phyloP scores from a whole-genome alignment of 148 eudicot genomes.

The Amaranthus cruentus region DNA sequence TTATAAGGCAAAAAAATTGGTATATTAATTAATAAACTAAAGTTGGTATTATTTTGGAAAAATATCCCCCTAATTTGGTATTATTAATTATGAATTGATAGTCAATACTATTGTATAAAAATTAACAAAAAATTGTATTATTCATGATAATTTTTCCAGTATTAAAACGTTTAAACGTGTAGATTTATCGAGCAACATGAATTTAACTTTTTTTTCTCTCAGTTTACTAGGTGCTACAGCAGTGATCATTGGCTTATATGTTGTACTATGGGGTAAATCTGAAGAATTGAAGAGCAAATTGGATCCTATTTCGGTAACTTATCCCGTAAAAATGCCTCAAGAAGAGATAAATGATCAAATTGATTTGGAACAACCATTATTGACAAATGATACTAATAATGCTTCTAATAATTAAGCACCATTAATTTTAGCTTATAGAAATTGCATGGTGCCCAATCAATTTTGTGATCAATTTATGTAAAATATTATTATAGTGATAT shows the following conservation, averaged over 20 bases:
- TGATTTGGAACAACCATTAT: constrained; percentile 28
- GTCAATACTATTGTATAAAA: too few relatives aligned
- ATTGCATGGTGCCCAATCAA: background rate
- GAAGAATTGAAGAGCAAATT: constrained; percentile 14
- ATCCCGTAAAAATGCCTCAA: background rate
- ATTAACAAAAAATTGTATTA: too few relatives aligned
- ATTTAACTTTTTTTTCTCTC: constrained; percentile 1
- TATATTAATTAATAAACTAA: too few relatives aligned
- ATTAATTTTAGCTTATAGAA: background rate
- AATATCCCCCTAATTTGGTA: too few relatives aligned
- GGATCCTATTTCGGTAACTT: background rate
- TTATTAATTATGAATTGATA: too few relatives aligned
- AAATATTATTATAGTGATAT: background rate
- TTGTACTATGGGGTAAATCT: constrained; percentile 68
- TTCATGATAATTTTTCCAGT: too few relatives aligned
- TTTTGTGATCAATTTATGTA: constrained; percentile 1
- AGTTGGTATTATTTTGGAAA: too few relatives aligned
- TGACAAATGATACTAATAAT: constrained; percentile 1
- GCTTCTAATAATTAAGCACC: background rate
- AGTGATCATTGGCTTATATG: constrained; percentile 55
- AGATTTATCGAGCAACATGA: background rate
- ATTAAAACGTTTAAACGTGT: too few relatives aligned
- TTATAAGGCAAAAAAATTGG: too few relatives aligned
- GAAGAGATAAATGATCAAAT: background rate
- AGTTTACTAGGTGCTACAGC: constrained; percentile 54